Evolutionary conservation across 441 rosid genomes (phyloP), one percentile per base, ranked within the genome.

Genomic region (Viola pubescens): DNA sequence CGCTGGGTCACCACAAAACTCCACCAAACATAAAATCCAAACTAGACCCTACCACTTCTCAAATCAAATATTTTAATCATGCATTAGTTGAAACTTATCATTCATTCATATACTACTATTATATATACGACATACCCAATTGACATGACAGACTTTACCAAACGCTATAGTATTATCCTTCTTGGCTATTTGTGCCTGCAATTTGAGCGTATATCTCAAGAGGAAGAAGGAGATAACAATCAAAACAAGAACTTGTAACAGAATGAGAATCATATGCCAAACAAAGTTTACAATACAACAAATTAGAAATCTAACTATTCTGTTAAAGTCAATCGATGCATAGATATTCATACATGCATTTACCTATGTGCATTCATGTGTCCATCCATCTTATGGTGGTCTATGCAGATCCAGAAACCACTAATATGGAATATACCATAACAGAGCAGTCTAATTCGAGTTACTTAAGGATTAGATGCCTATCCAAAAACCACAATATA

Each of bases 21-120:
- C 63, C 69, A 65, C 65, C 44, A 60, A 34, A 42, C 73, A 70
- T 47, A 10, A 60, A 67, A 68, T 70, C 75, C 68, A 38, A 58
- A 56, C 60, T 59, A 7, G 56, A 58, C 69, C 72, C 78, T 53
- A 55, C 77, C 78, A 73, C 77, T 79, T 74, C 73, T 69, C 71
- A 53, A 55, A 12, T 71, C 66, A 52, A 57, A 26, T 61, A 34
- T 56, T 61, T 61, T 48, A 68, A 54, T 70, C 62, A 47, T 58
- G 39, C 54, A 58, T 14, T 11, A 26, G 34, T 2, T 26, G 60
- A 59, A 71, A 75, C 78, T 73, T 70, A 68, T 61, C 56, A 57
- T 60, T 64, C 75, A 69, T 70, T 74, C 73, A 50, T 51, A 46
- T 52, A 37, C 61, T 67, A 55, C 42, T 51, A 39, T 59, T 51